Percentiles rank a stretch among this genome's conserved stretches.
phyloP scores from a whole-genome alignment of 1,284 basidiomycete species.

The Sanghuangporus baumii region DNA sequence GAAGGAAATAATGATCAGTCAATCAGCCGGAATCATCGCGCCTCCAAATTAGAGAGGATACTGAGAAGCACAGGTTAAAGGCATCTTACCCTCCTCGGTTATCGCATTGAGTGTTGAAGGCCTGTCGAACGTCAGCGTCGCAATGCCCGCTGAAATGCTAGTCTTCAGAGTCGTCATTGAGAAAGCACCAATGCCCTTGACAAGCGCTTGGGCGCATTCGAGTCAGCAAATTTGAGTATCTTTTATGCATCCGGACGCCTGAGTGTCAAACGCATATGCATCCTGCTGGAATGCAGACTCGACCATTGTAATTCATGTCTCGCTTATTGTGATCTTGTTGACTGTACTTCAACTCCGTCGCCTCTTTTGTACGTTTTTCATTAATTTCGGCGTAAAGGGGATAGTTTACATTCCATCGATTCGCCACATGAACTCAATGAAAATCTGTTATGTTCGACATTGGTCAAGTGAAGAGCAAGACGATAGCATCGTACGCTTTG shows the following conservation, averaged over 20 bases:
- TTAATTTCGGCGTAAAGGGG: neutral
- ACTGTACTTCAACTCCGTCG: neutral
- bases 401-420: neutral
- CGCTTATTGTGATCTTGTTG: neutral
- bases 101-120: slow-evolving; percentile 57
- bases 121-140: slow-evolving; percentile 62
- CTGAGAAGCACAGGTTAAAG: neutral
- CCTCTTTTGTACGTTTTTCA: neutral
- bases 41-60: neutral
- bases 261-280: neutral
- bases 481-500: no score
- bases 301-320: neutral
- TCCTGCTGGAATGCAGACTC: neutral
- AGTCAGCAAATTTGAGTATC: neutral
- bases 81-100: slow-evolving; percentile 43
- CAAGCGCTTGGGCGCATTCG: neutral
- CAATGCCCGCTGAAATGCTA: slow-evolving; percentile 50
- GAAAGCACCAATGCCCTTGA: neutral
- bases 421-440: no score
- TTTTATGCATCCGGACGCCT: neutral
- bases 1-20: neutral
- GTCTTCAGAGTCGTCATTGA: slow-evolving; percentile 38
- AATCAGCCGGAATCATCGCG: no score
- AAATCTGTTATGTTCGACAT: no score
- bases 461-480: no score